Percentiles rank a stretch among this genome's conserved stretches.
phyloP scores from a whole-genome alignment of 73 alveolate genomes.

The Paramecium sexaurelia region DNA sequence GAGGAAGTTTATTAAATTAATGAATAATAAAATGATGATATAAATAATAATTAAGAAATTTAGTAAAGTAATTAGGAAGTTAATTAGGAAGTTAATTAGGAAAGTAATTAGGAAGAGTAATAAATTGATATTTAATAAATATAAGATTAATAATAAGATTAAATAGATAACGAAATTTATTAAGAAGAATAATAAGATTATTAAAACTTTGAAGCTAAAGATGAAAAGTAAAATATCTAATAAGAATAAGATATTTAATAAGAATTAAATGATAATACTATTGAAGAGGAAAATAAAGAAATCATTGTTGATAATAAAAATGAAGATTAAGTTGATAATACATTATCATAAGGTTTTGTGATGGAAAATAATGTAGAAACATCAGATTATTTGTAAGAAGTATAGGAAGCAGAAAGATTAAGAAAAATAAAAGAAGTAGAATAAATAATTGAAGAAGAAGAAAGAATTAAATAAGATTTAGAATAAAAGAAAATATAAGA shows the following conservation, averaged over 20 bases:
- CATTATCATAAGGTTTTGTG: conserved; percentile 5
- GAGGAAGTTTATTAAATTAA: background rate
- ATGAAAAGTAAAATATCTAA: background rate
- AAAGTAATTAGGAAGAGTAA: too few relatives aligned
- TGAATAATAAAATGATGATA: background rate
- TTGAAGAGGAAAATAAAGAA: background rate
- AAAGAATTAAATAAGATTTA: background rate
- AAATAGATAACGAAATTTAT: background rate
- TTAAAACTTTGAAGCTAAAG: background rate
- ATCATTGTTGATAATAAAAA: background rate
- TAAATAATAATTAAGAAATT: background rate
- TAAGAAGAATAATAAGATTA: background rate
- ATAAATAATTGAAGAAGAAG: background rate
- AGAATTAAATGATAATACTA: too few relatives aligned
- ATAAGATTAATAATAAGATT: background rate
- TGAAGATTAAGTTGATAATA: background rate
- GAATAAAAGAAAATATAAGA: background rate
- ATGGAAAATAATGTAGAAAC: background rate
- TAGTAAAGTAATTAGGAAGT: background rate
- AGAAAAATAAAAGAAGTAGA: background rate
- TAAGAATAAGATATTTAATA: background rate
- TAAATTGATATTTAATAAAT: too few relatives aligned
- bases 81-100: too few relatives aligned
- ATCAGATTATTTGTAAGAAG: background rate
- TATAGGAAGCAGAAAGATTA: background rate